These are phyloP conservation scores for Fusarium vanettenii DNA, from an alignment of 2,329 filamentous ascomycete species.

Conservation along the genomic window DNA sequence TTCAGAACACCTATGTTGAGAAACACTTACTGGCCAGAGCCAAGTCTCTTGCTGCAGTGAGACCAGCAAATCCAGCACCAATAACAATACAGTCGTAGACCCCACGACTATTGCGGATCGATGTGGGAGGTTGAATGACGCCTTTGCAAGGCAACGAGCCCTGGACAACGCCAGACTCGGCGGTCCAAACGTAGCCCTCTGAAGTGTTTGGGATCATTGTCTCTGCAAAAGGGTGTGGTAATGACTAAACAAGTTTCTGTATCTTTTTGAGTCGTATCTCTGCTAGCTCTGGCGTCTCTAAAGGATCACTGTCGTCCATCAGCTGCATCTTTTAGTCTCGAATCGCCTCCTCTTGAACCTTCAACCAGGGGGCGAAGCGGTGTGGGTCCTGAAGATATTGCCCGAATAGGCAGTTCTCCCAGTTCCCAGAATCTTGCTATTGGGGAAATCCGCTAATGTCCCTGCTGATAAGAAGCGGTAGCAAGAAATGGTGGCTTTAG, in stretches of 20 bases:
- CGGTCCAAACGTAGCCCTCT: neutral
- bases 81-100: neutral
- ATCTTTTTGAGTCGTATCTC: neutral
- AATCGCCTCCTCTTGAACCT: neutral
- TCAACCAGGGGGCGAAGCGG: neutral
- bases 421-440: neutral
- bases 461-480: neutral
- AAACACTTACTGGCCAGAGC: neutral
- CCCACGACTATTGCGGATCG: neutral
- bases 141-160: neutral
- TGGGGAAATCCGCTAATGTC: neutral
- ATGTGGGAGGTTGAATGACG: neutral
- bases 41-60: neutral
- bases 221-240: neutral
- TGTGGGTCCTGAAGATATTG: neutral
- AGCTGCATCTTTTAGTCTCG: neutral
- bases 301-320: neutral
- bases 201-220: neutral
- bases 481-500: neutral
- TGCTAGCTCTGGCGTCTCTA: neutral
- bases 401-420: neutral
- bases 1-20: neutral
- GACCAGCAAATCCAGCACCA: neutral
- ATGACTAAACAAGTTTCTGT: neutral
- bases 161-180: neutral